Evolutionary conservation across 768 basidiomycete genomes (phyloP).

Genomic region (Mycena capillaripes): DNA sequence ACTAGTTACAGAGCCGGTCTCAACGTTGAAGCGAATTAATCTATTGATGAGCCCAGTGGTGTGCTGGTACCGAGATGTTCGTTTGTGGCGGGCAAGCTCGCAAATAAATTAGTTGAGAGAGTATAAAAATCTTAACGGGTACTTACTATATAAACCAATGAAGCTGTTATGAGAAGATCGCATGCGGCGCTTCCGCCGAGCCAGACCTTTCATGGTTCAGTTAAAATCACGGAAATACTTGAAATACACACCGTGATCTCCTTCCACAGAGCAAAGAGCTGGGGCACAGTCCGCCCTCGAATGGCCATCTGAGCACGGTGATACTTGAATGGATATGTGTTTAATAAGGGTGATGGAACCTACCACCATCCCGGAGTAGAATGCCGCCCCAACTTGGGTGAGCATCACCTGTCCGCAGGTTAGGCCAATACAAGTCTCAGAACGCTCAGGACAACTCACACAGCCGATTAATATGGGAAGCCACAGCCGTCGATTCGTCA

Average conservation of each 20-base stretch:
- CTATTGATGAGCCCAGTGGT: constrained; percentile 46
- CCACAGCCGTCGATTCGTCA: constrained; percentile 26
- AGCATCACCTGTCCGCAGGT: constrained; percentile 18
- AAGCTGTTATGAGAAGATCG: constrained; percentile 43
- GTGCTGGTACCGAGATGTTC: neutral
- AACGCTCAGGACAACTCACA: constrained; percentile 17
- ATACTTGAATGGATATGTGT: neutral
- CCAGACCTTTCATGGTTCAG: constrained; percentile 28
- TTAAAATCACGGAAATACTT: neutral
- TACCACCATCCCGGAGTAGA: constrained; percentile 17
- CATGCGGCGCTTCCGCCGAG: constrained; percentile 26
- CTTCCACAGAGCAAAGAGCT: constrained; percentile 5
- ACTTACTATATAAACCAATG: constrained; percentile 36
- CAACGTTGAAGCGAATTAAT: constrained; percentile 33
- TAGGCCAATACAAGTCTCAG: neutral
- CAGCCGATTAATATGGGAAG: constrained; percentile 26
- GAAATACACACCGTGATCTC: constrained; percentile 17
- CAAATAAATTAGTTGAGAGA: neutral
- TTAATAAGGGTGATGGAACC: neutral
- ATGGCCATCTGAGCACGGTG: constrained; percentile 2
- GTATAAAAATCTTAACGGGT: neutral
- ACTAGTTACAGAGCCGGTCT: constrained; percentile 36
- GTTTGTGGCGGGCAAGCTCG: constrained; percentile 36
- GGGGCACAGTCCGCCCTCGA: neutral
- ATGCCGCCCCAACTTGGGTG: constrained; percentile 17